Conservation (phyloP, 2,329 filamentous ascomycete genomes). For the Neopestalotiopsis rosae region DNA sequence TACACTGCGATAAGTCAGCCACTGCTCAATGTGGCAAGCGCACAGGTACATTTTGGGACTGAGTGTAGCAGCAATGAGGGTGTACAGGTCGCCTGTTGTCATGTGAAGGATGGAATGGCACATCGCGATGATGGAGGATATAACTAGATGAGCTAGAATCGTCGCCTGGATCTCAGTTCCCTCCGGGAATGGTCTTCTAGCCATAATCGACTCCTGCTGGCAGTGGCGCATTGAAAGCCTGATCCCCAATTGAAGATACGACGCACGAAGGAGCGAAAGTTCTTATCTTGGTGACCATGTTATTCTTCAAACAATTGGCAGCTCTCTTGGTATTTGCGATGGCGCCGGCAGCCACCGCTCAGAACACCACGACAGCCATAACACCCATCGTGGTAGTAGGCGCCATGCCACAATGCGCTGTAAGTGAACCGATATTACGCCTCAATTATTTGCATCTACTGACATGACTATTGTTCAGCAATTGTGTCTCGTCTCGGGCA, state of each 20-base stretch:
- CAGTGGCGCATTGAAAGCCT: background rate
- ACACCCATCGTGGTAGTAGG: background rate
- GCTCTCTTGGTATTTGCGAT: background rate
- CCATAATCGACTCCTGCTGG: background rate
- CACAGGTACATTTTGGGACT: background rate
- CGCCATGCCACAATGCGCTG: conserved; percentile 4
- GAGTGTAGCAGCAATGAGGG: background rate
- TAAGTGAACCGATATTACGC: background rate
- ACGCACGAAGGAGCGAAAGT: background rate
- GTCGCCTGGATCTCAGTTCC: background rate
- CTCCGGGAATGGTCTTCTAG: background rate
- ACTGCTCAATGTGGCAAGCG: background rate
- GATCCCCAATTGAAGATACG: background rate
- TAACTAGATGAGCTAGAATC: background rate
- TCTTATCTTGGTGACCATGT: background rate
- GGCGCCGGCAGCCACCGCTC: background rate
- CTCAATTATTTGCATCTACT: background rate
- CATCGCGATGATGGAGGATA: background rate
- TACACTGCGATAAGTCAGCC: background rate
- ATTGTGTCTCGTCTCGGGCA: background rate
- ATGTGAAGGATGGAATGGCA: background rate
- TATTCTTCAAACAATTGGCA: background rate
- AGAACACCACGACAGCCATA: background rate
- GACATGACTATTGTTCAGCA: background rate
- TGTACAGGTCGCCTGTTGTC: background rate